These are phyloP conservation scores for Leptographium radiaticola DNA, from an alignment of 2,329 filamentous ascomycete genomes.

Conservation along the genomic window DNA sequence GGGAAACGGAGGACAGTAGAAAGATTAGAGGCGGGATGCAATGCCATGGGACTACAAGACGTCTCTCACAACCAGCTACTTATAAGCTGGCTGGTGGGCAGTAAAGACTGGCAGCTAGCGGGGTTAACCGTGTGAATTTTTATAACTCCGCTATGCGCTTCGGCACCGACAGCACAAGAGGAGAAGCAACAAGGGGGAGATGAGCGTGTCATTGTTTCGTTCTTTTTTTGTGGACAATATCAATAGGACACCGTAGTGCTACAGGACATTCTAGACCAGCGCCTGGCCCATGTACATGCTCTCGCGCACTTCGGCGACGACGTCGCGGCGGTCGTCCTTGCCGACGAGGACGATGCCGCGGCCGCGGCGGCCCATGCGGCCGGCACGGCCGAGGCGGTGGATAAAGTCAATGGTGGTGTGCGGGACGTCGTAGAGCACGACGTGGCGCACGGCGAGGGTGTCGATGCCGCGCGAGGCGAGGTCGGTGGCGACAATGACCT, in stretches of 20 bases:
- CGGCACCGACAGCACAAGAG: neutral
- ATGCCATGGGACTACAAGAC: too few relatives aligned
- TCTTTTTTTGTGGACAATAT: too few relatives aligned
- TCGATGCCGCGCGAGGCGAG: conserved; percentile 88
- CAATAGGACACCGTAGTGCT: too few relatives aligned
- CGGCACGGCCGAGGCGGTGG: conserved; percentile 81
- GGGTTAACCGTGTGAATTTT: neutral
- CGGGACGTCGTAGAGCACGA: conserved; percentile 93
- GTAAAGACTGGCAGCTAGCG: neutral
- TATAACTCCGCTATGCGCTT: neutral
- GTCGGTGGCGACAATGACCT: conserved; percentile 89
- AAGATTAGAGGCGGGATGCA: too few relatives aligned
- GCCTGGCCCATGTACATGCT: conserved; percentile 77
- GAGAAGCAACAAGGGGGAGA: too few relatives aligned
- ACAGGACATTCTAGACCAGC: conserved; percentile 41
- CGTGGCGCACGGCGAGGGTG: conserved; percentile 78
- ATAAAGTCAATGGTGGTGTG: conserved; percentile 98
- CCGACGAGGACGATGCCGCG: conserved; percentile 83
- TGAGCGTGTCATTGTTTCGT: too few relatives aligned
- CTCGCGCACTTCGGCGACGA: conserved; percentile 83
- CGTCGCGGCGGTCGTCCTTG: conserved; percentile 75
- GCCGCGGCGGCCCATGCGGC: conserved; percentile 82
- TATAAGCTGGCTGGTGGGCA: too few relatives aligned
- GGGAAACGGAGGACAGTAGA: neutral
- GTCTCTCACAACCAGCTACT: too few relatives aligned